Conservation (phyloP, 371 early-diverging fungal genomes). For the Circinella minor region DNA sequence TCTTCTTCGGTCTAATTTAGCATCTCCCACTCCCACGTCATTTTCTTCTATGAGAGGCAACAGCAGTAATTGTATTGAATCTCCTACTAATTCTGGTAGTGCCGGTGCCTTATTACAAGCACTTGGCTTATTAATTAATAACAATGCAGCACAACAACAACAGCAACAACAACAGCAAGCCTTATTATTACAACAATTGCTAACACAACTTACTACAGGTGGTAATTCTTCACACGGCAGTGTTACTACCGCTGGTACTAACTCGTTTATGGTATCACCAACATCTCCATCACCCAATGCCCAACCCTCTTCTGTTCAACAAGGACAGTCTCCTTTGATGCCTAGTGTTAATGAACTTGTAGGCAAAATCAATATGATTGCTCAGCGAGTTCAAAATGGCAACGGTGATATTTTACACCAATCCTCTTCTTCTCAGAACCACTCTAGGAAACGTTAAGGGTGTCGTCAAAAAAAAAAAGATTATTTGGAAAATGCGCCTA, state of each 20-base stretch:
- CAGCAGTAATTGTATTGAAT: neutral
- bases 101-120: neutral
- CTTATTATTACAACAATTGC: neutral
- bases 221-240: neutral
- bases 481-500: too few relatives aligned
- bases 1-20: constrained; percentile 33
- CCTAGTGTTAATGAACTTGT: constrained; percentile 1
- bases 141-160: neutral
- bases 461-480: neutral
- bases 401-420: neutral
- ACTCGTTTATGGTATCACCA: neutral
- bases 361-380: neutral
- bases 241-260: neutral
- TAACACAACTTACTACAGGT: neutral
- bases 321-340: neutral
- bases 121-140: neutral
- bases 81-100: neutral
- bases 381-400: neutral
- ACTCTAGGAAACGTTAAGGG: constrained; percentile 4
- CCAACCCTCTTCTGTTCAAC: neutral
- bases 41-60: neutral
- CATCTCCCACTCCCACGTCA: neutral
- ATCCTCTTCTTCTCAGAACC: neutral
- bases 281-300: neutral
- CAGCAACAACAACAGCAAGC: constrained; percentile 2